These are phyloP conservation scores for Pythium diclinum DNA, from an alignment of 352 stramenopile genomes.

Conservation along the genomic window DNA sequence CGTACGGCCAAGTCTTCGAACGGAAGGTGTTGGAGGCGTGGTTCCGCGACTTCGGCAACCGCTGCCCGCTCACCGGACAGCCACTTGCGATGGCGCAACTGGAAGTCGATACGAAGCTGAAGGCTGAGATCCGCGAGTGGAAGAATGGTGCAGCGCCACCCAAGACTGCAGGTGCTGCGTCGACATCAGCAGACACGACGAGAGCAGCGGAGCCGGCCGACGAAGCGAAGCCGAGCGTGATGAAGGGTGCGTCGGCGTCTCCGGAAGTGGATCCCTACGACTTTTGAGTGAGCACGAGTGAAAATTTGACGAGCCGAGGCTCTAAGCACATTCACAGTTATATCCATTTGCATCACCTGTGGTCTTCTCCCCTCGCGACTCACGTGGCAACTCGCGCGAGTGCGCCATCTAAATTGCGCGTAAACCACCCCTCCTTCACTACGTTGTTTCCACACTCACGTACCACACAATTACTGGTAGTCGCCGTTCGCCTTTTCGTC, in stretches of 20 bases:
- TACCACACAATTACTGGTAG: conserved; percentile 8
- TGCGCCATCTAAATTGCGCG: neutral
- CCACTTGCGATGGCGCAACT: conserved; percentile 57
- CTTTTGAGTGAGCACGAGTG: conserved; percentile 18
- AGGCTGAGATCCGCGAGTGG: conserved; percentile 59
- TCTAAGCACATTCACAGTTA: conserved; percentile 21
- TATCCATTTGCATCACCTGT: conserved; percentile 15
- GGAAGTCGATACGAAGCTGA: conserved; percentile 47
- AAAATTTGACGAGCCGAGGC: conserved; percentile 1
- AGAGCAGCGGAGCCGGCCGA: conserved; percentile 18
- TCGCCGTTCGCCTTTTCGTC: conserved; percentile 27
- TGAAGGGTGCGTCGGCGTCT: neutral
- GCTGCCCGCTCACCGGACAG: conserved; percentile 71
- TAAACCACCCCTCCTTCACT: neutral
- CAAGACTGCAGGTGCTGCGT: neutral
- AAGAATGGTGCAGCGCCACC: conserved; percentile 32
- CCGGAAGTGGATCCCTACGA: conserved; percentile 29
- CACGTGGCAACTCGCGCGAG: neutral
- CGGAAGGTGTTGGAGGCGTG: conserved; percentile 72
- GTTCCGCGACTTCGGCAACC: conserved; percentile 82
- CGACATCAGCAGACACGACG: conserved; percentile 1
- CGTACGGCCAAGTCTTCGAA: conserved; percentile 78
- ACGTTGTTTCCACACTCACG: neutral
- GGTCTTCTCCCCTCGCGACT: conserved; percentile 1
- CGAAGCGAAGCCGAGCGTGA: neutral